phyloP scores from a whole-genome alignment of 345 rosid genomes.

The thale cress (Arabidopsis thaliana) region TAIR10.1 NC_003074.8:20147001-20147500 shows the following conservation, averaged over 20 bases:
- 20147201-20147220: conserved; percentile 15
- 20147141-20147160: background rate
- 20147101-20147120: conserved; percentile 3
- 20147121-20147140: background rate
- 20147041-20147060: conserved; percentile 1
- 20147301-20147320: conserved; percentile 81
- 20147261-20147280: conserved; percentile 69
- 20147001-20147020: conserved; percentile 61
- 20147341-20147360: conserved; percentile 65
- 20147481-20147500: background rate
- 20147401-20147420: conserved; percentile 71
- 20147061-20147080: background rate
- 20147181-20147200: conserved; percentile 32
- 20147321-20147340: conserved; percentile 80
- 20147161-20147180: background rate
- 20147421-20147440: conserved; percentile 57
- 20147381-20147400: conserved; percentile 88
- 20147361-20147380: conserved; percentile 79
- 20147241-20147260: conserved; percentile 53
- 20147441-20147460: background rate
- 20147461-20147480: background rate
- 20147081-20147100: conserved; percentile 21
- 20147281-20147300: conserved; percentile 90
- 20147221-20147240: conserved; percentile 38
- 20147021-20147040: conserved; percentile 59